Evolutionary conservation across 495 filamentous ascomycete species (phyloP).

Genomic region (Rusavskia elegans): DNA sequence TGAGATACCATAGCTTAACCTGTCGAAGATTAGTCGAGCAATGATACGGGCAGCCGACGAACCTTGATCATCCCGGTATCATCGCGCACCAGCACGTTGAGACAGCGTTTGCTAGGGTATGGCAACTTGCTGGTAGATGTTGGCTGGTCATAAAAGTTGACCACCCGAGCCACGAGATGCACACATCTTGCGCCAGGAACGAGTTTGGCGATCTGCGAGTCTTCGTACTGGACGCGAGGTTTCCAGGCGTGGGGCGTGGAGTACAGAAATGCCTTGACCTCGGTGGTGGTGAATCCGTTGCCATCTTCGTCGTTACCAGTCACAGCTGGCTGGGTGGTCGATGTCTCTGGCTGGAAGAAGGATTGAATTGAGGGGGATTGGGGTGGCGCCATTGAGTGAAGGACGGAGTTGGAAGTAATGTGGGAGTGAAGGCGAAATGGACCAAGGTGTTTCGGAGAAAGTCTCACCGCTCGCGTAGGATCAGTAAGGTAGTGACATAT

Average conservation of each 20-base stretch:
- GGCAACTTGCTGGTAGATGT: constrained; percentile 21
- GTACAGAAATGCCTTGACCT: constrained; percentile 24
- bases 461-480: not conserved
- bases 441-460: not conserved
- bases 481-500: too few species aligned
- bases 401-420: not conserved
- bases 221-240: constrained; percentile 36
- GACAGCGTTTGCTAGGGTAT: constrained; percentile 28
- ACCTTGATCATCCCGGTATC: constrained; percentile 40
- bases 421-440: not conserved
- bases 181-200: constrained; percentile 34
- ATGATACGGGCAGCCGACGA: not conserved
- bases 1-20: constrained; percentile 18
- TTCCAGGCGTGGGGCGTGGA: constrained; percentile 33
- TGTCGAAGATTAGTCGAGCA: constrained; percentile 1
- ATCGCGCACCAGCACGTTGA: constrained; percentile 42
- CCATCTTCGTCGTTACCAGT: constrained; percentile 13
- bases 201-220: constrained; percentile 32
- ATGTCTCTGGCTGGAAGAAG: constrained; percentile 27
- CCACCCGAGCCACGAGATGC: constrained; percentile 40
- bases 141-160: constrained; percentile 31
- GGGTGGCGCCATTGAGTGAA: constrained; percentile 17
- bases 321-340: constrained; percentile 1
- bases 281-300: constrained; percentile 35
- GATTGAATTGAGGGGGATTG: constrained; percentile 34